These are phyloP conservation scores for Clavispora asparagi DNA, from an alignment of 805 yeast genomes.

Conservation along the genomic window DNA sequence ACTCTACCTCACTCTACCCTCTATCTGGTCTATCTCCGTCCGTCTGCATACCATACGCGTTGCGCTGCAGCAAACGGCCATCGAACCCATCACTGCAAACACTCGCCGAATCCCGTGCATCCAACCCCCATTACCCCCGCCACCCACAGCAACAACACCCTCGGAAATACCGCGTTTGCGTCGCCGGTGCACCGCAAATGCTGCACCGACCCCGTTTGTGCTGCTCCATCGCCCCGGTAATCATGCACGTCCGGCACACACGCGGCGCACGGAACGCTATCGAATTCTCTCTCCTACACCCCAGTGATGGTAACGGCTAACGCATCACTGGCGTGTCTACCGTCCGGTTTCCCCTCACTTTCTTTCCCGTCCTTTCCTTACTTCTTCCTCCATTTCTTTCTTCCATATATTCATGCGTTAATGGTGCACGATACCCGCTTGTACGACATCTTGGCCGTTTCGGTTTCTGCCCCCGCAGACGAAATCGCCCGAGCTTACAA, in stretches of 20 bases:
- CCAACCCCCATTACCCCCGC: no score
- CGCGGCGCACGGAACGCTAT: constrained; percentile 7
- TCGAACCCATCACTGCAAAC: no score
- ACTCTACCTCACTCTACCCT: no score
- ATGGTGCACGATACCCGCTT: constrained; percentile 22
- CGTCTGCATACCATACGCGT: neutral
- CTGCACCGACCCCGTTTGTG: neutral
- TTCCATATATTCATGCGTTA: neutral
- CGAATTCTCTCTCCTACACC: constrained; percentile 8
- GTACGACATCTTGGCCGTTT: constrained; percentile 33
- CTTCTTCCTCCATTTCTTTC: neutral
- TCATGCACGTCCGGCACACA: neutral
- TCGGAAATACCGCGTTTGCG: neutral
- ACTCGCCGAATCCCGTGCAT: no score
- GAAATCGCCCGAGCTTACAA: constrained; percentile 39
- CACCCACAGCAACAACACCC: neutral
- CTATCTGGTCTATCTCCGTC: neutral
- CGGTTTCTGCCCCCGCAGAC: constrained; percentile 28
- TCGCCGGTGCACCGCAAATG: no score
- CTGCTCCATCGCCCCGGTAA: neutral
- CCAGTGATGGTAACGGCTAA: neutral
- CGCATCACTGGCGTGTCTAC: neutral
- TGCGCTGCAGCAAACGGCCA: no score
- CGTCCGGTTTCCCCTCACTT: neutral
- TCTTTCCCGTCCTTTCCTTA: neutral